A percentile compares a stretch with the other conserved stretches of the same genome.
phyloP scores from a whole-genome alignment of 305 asterid species.

The Rubia occidens region DNA sequence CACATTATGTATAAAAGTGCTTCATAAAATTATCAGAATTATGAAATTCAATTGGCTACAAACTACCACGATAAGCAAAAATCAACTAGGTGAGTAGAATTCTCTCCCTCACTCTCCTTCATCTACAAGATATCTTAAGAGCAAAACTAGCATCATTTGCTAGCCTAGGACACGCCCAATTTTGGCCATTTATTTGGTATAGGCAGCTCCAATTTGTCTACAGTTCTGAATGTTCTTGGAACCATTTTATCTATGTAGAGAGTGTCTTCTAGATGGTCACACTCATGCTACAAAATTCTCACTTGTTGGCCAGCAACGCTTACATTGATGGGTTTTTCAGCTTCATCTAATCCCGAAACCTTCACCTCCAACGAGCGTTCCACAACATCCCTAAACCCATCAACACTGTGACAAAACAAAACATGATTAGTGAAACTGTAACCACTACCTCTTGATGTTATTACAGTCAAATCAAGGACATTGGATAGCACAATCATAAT shows the following conservation, averaged over 20 bases:
- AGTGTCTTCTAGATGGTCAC: constrained; percentile 82
- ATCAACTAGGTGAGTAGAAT: too few species aligned
- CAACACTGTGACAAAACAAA: constrained; percentile 42
- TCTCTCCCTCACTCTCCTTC: neutral
- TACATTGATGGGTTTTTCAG: constrained; percentile 52
- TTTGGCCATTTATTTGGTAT: constrained; percentile 67
- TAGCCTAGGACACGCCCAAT: constrained; percentile 30
- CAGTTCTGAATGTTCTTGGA: constrained; percentile 67
- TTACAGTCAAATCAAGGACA: neutral
- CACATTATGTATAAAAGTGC: neutral
- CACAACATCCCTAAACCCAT: constrained; percentile 82
- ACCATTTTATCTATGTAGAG: constrained; percentile 80
- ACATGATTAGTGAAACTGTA: neutral
- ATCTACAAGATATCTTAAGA: neutral
- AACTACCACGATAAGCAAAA: too few species aligned
- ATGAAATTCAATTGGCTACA: too few species aligned
- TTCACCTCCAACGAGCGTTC: constrained; percentile 72
- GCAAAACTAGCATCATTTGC: neutral
- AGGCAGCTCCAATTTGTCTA: constrained; percentile 61
- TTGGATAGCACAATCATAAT: neutral
- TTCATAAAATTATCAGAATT: neutral
- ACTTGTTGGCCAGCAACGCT: constrained; percentile 96
- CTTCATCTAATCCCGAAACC: constrained; percentile 62
- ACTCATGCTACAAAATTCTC: constrained; percentile 82
- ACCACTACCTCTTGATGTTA: neutral